Evolutionary conservation across 805 yeast species (phyloP).

Genomic region (Metschnikowia dekortorum): DNA sequence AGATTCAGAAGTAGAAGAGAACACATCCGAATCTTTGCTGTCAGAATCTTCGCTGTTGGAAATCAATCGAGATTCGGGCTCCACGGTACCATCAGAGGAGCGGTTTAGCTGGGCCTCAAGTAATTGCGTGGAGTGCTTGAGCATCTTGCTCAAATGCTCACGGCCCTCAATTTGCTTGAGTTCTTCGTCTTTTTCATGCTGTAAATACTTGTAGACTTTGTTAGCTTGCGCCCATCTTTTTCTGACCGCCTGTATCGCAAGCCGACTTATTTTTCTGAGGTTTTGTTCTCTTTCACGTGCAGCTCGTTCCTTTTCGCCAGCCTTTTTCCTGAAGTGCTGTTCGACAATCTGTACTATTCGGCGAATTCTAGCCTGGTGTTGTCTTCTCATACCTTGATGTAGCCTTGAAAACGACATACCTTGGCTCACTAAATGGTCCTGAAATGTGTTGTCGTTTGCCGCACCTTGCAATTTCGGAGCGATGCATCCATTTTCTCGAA

Average conservation of each 20-base stretch:
- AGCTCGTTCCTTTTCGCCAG: slow-evolving; percentile 84
- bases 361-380: slow-evolving; percentile 50
- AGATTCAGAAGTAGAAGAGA: slow-evolving; percentile 16
- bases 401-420: slow-evolving; percentile 67
- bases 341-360: slow-evolving; percentile 75
- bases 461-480: slow-evolving; percentile 43
- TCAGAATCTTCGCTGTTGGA: slow-evolving; percentile 21
- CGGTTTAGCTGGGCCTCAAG: slow-evolving; percentile 74
- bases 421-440: slow-evolving; percentile 74
- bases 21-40: slow-evolving; percentile 16
- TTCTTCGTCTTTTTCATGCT: slow-evolving; percentile 74
- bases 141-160: slow-evolving; percentile 79
- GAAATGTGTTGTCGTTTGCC: slow-evolving; percentile 45
- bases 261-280: slow-evolving; percentile 66
- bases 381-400: slow-evolving; percentile 59
- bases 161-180: slow-evolving; percentile 77
- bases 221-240: slow-evolving; percentile 89
- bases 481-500: slow-evolving; percentile 40
- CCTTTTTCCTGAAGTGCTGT: slow-evolving; percentile 75
- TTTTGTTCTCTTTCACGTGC: slow-evolving; percentile 71
- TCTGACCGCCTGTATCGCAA: slow-evolving; percentile 78
- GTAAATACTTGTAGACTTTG: slow-evolving; percentile 69
- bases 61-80: slow-evolving; percentile 18
- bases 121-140: slow-evolving; percentile 86
- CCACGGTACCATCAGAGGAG: slow-evolving; percentile 25